Base-by-base conservation (phyloP, 768 basidiomycete genomes). In the Kwoniella mangroviensis region DNA sequence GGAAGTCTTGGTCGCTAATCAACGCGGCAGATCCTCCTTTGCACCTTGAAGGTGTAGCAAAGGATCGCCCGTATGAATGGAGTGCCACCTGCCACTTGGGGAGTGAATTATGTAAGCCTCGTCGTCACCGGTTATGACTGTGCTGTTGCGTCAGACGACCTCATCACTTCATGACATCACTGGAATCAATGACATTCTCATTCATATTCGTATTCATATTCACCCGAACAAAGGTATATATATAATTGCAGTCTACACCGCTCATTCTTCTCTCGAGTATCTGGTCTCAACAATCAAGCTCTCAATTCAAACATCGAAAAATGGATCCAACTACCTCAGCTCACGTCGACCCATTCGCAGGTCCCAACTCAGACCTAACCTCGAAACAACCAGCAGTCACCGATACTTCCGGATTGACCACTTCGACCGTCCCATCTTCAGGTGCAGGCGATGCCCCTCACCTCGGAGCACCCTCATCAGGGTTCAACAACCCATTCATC, bases 271-370 rank as follows among this genome's bases (percentile, higher is more conserved):
- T 28, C 34, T 57, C 24, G 12, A 15, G 6, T n/a, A 57, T n/a
- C 15, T 24, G 7, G 13, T 34, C 56, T 22, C 24, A 12, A 24
- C 12, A 57, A 57, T 34, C 28, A 13, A 57, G 17, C 7, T n/a
- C 26, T 19, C 26, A 60, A 60, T 10, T 19, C 7, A 17, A 41
- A 12, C 7, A 59, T 15, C n/a, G 40, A 40, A 67, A 22, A 19
- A 68, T 68, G 67, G 67, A 68, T 40, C 60, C 67, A 24, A 68
- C 67, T 22, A 68, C 67, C 22, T 62, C 34, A 34, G 67, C 67
- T 43, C 59, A 68, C 67, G n/a, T 43, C 9, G 67, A 68, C 67
- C 59, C 65, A 9, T 24, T 56, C 24, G 65, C 43, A 5, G 45
- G 65, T 40, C 58, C 64, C 54, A 45, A 15, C 15, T 57, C 60